A percentile compares a stretch with the other conserved stretches of the same genome.
Conservation (phyloP, 2,329 filamentous ascomycete species). For the Colletotrichum paranaense region DNA sequence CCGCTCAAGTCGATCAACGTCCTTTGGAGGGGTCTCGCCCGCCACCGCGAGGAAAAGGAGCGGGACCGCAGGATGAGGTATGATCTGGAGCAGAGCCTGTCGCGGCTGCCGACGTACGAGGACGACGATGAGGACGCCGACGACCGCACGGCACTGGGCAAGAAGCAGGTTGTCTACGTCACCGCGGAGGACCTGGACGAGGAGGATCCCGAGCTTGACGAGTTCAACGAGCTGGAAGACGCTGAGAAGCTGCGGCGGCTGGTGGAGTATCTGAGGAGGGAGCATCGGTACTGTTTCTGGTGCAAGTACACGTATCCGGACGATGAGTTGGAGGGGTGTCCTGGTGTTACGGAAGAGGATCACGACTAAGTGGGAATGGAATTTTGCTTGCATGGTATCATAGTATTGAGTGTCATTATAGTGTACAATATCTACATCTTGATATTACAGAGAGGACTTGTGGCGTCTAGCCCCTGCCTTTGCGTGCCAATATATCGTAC, state of each 20-base stretch:
- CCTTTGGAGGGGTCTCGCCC: conserved; percentile 81
- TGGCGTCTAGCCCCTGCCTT: conserved; percentile 6
- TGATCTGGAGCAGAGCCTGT: conserved; percentile 74
- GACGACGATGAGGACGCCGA: conserved; percentile 77
- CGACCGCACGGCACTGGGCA: conserved; percentile 76
- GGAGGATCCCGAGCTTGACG: conserved; percentile 83
- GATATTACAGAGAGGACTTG: conserved; percentile 17
- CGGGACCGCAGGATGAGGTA: conserved; percentile 73
- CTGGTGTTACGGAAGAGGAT: conserved; percentile 88
- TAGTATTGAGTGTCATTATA: conserved; percentile 22
- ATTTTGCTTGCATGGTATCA: not conserved
- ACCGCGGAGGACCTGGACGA: conserved; percentile 78
- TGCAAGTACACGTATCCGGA: conserved; percentile 88
- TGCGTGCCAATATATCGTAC: conserved; percentile 41
- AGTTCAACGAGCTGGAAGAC: conserved; percentile 77
- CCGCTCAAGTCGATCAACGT: conserved; percentile 78
- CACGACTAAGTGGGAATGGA: conserved; percentile 59
- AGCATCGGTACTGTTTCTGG: conserved; percentile 92
- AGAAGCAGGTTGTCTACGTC: conserved; percentile 64
- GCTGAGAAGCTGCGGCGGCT: conserved; percentile 75
- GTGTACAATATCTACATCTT: conserved; percentile 23
- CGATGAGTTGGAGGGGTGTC: conserved; percentile 84
- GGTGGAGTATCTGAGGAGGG: conserved; percentile 75
- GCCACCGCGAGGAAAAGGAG: conserved; percentile 76
- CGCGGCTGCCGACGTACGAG: conserved; percentile 72